Evolutionary conservation across 306 rosid genomes (phyloP).

Genomic region (Inga leiocalycina): DNA sequence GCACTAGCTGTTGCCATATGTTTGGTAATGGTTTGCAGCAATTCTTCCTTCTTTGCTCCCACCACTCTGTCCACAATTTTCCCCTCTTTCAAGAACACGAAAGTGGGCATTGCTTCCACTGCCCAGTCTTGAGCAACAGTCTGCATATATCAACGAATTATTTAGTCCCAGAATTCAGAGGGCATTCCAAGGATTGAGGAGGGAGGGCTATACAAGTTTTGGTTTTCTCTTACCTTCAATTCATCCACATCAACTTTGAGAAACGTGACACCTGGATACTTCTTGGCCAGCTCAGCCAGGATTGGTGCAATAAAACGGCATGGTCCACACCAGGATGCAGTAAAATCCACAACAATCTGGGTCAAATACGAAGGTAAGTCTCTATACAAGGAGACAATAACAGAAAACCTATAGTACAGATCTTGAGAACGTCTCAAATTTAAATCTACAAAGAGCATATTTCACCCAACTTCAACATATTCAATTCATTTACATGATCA

Average conservation of each 20-base stretch:
- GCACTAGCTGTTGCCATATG: conserved; percentile 50
- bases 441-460: not conserved
- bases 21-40: conserved; percentile 63
- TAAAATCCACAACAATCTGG: conserved; percentile 83
- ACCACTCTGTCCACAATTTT: conserved; percentile 75
- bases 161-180: conserved; percentile 18
- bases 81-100: conserved; percentile 88
- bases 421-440: not conserved
- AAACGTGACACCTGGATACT: conserved; percentile 55
- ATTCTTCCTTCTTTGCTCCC: conserved; percentile 88
- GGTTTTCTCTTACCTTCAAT: conserved; percentile 56
- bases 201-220: not conserved
- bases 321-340: conserved; percentile 99
- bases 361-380: not conserved
- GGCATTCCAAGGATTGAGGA: not conserved
- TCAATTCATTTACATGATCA: not conserved
- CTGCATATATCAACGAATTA: conserved; percentile 45
- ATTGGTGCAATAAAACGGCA: conserved; percentile 86
- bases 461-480: not conserved
- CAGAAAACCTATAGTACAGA: not conserved
- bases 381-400: not conserved
- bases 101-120: conserved; percentile 96
- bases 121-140: conserved; percentile 87
- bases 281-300: conserved; percentile 78
- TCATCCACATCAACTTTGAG: conserved; percentile 92